Percentiles rank a stretch among this genome's conserved stretches.
These are phyloP conservation scores for Puccinia polysora DNA, from an alignment of 1,284 basidiomycete genomes.

Conservation along the genomic window DNA sequence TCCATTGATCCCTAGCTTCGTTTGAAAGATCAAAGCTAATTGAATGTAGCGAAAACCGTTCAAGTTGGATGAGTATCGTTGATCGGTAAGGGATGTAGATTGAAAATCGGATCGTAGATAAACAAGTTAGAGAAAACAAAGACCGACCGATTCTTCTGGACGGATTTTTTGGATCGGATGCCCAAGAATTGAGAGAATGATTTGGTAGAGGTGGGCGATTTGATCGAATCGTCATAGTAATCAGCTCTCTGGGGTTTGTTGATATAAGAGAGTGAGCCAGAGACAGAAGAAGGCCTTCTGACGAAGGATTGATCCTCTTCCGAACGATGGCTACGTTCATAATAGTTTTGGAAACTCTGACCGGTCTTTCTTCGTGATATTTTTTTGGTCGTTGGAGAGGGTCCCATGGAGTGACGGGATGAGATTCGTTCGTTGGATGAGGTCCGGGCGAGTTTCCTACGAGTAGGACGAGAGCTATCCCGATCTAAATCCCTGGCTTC, in stretches of 20 bases:
- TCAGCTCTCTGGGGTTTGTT: too few relatives aligned
- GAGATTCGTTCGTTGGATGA: neutral
- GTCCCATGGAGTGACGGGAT: neutral
- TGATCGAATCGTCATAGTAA: neutral
- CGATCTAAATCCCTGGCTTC: conserved; percentile 4
- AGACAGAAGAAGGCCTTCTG: neutral
- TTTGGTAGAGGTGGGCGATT: neutral
- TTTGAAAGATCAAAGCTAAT: conserved; percentile 9
- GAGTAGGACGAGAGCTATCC: too few relatives aligned
- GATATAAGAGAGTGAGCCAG: neutral
- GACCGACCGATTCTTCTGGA: conserved; percentile 5
- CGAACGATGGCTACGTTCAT: neutral
- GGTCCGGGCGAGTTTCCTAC: too few relatives aligned
- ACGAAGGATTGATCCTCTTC: neutral
- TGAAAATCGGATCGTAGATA: too few relatives aligned
- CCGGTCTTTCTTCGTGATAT: neutral
- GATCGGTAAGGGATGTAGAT: too few relatives aligned
- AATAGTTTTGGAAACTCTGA: neutral
- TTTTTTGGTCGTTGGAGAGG: neutral
- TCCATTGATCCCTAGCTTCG: conserved; percentile 16
- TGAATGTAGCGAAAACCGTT: neutral
- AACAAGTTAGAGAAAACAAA: neutral
- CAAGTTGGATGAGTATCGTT: neutral
- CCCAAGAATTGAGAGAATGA: conserved; percentile 12
- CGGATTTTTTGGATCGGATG: neutral